These are phyloP conservation scores for Sugiyamaella valdiviana DNA, from an alignment of 805 yeast genomes.

Conservation along the genomic window DNA sequence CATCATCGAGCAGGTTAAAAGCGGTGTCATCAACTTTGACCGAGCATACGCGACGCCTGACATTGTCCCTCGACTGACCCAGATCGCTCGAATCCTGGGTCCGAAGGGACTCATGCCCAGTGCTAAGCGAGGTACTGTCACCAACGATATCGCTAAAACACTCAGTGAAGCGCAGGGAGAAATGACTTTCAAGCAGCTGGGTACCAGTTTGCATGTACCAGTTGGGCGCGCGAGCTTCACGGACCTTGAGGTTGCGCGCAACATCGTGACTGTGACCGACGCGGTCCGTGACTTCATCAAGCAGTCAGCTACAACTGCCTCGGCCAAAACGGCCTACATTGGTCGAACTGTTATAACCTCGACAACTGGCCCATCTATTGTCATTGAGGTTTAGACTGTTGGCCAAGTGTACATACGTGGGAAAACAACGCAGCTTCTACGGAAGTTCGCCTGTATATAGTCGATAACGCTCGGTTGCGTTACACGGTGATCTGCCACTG, in stretches of 20 bases:
- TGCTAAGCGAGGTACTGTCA: slow-evolving; percentile 78
- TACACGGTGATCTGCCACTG: no score
- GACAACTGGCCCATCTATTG: slow-evolving; percentile 75
- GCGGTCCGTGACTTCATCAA: slow-evolving; percentile 42
- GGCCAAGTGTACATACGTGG: not conserved
- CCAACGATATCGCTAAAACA: slow-evolving; percentile 52
- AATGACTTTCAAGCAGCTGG: slow-evolving; percentile 69
- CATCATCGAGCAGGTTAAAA: slow-evolving; percentile 54
- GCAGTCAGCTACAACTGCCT: slow-evolving; percentile 32
- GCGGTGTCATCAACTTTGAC: slow-evolving; percentile 53
- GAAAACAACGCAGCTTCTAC: no score
- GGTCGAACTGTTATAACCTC: slow-evolving; percentile 65
- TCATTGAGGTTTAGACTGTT: slow-evolving; percentile 40
- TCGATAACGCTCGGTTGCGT: no score
- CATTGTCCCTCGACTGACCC: slow-evolving; percentile 51
- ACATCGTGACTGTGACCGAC: slow-evolving; percentile 59
- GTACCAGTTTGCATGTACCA: slow-evolving; percentile 50
- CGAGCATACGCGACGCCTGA: slow-evolving; percentile 84
- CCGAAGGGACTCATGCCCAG: slow-evolving; percentile 87
- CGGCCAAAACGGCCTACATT: slow-evolving; percentile 55
- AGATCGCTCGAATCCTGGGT: slow-evolving; percentile 76
- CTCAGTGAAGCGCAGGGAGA: slow-evolving; percentile 57
- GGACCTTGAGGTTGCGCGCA: slow-evolving; percentile 67
- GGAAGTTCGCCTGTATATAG: no score
- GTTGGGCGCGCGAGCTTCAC: slow-evolving; percentile 73